Conservation (phyloP, 805 yeast species). For the Yamadazyma nakazawae region DNA sequence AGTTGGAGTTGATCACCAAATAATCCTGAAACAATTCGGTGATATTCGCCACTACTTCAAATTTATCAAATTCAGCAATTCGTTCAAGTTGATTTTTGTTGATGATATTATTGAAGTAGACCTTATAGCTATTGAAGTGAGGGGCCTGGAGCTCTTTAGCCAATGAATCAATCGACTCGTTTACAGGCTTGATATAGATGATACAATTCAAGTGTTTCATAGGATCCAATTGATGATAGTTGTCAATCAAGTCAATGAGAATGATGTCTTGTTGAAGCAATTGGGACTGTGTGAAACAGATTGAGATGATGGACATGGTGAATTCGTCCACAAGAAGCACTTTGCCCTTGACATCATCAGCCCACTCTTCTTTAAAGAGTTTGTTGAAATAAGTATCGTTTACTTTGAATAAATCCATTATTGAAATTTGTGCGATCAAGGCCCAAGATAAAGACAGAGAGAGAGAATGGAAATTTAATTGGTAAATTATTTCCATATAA, state of each 20-base stretch:
- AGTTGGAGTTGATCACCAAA: constrained; percentile 64
- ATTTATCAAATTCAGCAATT: constrained; percentile 85
- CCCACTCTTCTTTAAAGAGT: constrained; percentile 20
- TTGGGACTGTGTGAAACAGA: constrained; percentile 85
- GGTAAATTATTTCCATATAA: too few species aligned
- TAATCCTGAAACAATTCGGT: constrained; percentile 87
- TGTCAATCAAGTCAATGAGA: constrained; percentile 58
- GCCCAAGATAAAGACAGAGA: background rate
- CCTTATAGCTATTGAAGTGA: constrained; percentile 71
- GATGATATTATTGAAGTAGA: constrained; percentile 74
- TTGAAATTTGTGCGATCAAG: background rate
- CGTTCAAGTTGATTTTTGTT: constrained; percentile 78
- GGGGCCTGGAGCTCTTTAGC: constrained; percentile 72
- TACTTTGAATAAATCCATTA: constrained; percentile 26
- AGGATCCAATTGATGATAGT: constrained; percentile 61
- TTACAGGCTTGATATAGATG: constrained; percentile 72
- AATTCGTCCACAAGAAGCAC: constrained; percentile 75
- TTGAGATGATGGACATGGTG: constrained; percentile 83
- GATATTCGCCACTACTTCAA: constrained; percentile 72
- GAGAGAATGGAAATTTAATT: background rate
- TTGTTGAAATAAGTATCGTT: constrained; percentile 30
- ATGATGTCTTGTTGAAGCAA: constrained; percentile 81
- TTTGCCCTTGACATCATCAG: constrained; percentile 11
- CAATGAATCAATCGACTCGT: constrained; percentile 56
- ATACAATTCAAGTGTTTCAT: constrained; percentile 72